Base-by-base conservation (phyloP, 768 basidiomycete species). In the Mycena pura region DNA sequence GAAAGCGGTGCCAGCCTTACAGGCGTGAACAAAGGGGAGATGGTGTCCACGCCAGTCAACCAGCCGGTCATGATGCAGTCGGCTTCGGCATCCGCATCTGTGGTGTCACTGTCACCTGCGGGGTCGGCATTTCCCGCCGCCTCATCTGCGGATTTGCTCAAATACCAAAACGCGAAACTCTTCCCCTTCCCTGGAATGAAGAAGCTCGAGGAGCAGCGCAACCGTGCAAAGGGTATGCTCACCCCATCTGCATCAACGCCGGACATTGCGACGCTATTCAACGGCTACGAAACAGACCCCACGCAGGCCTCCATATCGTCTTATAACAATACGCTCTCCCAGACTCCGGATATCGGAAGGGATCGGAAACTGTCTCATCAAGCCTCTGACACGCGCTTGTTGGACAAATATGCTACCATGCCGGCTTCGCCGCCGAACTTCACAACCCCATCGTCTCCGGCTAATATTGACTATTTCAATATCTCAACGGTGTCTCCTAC, bases 181-280 rank as follows among this genome's bases (percentile, higher is more conserved):
- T 91, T 90, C 74, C 93, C 95, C 1, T 95, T 96, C 82, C 93
- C 93, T 24, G 93, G 93, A 34, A 89, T 95, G 73, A 84, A 88
- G 69, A 84, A 85, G 67, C 79, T 95, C 34, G 91, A 91, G 71
- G 88, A 91, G 70, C 85, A 91, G 68, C 82, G 87, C 50, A 86
- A 80, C 66, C 84, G 86, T 31, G 80, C 81, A 53, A 83, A 82
- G 52, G 84, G 82, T 6, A 73, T 86, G 44, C 75, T 80, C 71
- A 49, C 76, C 73, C 72, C 78, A n/a, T 79, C 82, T 6, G 70
- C 77, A 7, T 81, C 81, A 2, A 78, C 76, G 19, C 80, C 80
- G 34, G 83, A 84, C 66, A 73, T 81, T 41, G 69, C 77, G 14
- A 72, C 76, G 43, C 64, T 82, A 21, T 77, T 79, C 36, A 78